These are phyloP conservation scores for Annulohypoxylon maeteangense DNA, from an alignment of 495 filamentous ascomycete species.

Conservation along the genomic window DNA sequence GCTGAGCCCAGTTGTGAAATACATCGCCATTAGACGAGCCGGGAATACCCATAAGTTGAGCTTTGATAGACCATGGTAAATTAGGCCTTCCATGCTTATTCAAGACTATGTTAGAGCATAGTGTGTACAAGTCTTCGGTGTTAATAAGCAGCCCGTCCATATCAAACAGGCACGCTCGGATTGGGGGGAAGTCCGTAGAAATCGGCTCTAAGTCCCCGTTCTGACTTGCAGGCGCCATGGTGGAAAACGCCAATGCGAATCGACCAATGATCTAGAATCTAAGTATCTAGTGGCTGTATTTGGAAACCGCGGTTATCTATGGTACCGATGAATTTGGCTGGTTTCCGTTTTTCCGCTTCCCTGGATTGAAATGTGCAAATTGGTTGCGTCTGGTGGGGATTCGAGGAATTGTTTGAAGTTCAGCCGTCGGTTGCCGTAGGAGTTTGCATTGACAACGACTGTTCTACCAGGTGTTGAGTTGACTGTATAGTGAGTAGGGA, in stretches of 20 bases:
- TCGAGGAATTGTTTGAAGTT: neutral
- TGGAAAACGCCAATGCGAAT: neutral
- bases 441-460: constrained; percentile 7
- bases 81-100: constrained; percentile 68
- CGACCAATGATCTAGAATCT: neutral
- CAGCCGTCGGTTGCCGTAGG: constrained; percentile 45
- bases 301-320: neutral
- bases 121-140: constrained; percentile 83
- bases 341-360: neutral
- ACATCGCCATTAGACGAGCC: constrained; percentile 55
- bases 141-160: constrained; percentile 91
- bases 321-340: neutral
- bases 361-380: neutral
- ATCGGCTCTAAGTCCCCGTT: neutral
- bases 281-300: neutral
- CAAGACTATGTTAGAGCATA: constrained; percentile 76
- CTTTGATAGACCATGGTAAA: constrained; percentile 84
- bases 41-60: constrained; percentile 84
- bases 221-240: neutral
- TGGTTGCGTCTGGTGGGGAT: constrained; percentile 14
- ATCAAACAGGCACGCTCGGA: constrained; percentile 89
- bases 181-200: constrained; percentile 60
- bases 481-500: neutral
- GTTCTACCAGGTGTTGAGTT: neutral
- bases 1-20: constrained; percentile 75